Percentiles rank a stretch among this genome's conserved stretches.
These are phyloP conservation scores for Cryptosporidium parvum DNA, from an alignment of 169 alveolate genomes.

Conservation along the genomic window DNA sequence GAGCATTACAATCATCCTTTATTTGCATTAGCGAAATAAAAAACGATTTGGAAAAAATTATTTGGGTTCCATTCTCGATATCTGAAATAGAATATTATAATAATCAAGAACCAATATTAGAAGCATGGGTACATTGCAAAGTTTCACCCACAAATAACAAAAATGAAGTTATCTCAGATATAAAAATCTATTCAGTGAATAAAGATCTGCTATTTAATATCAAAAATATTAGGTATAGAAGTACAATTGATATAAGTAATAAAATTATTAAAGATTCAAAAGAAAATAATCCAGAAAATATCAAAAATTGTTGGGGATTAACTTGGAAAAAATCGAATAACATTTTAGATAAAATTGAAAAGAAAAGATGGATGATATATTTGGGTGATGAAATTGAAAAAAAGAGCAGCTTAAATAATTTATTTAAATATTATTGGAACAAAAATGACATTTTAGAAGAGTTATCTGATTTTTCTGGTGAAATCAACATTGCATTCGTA, in stretches of 20 bases:
- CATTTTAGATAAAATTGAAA: background rate
- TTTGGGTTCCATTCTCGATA: conserved; percentile 69
- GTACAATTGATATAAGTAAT: background rate
- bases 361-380: conserved; percentile 36
- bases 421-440: background rate
- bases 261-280: background rate
- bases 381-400: background rate
- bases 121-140: conserved; percentile 59
- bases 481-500: conserved; percentile 30
- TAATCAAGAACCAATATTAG: conserved; percentile 5
- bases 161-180: conserved; percentile 31
- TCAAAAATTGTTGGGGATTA: conserved; percentile 36
- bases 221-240: conserved; percentile 31
- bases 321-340: conserved; percentile 4
- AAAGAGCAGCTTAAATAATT: background rate
- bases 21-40: conserved; percentile 8
- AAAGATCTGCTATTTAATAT: conserved; percentile 13
- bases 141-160: conserved; percentile 1
- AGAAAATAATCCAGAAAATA: background rate
- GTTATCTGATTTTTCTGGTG: conserved; percentile 7
- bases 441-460: background rate
- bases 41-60: background rate
- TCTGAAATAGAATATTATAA: conserved; percentile 23
- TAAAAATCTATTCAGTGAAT: conserved; percentile 14
- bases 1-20: conserved; percentile 61